Base-by-base conservation (phyloP, 2,329 filamentous ascomycete genomes). In the Zymoseptoria tritici region DNA sequence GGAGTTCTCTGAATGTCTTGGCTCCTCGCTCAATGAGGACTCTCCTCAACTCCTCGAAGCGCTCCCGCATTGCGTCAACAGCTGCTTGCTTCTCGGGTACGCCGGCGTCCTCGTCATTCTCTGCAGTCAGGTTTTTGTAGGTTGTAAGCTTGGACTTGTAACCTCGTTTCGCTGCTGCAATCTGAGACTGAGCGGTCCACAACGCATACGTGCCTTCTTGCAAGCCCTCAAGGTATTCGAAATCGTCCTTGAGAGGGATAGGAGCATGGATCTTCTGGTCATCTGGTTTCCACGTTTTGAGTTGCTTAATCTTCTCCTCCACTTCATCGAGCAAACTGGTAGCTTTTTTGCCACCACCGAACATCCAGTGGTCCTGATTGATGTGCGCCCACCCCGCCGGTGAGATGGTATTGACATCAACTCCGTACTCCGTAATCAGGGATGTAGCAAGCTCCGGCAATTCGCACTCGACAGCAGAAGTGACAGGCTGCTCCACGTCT, bases 1-100 rank as follows among this genome's bases (percentile, higher is more conserved):
- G 73, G 6, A 90, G 74, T 53, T 91, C 82, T 11, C 73, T 68
- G 69, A 89, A 91, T 0, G 81, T 81, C 72, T 90, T 91, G 2
- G 82, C 89, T 0, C 82, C 85, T 59, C 79, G 83, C 3, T 74
- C 72, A 1, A 86, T 50, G 20, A 93, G 74, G 1, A 72, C 66
- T 2, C 75, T 67, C 66, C 88, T 83, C 1, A 90, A 73, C 20
- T 75, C 68, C 64, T 85, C 76, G 46, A 87, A 81, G 1, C 82
- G 78, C 0, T 69, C 63, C 13, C 86, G 74, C 13, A 83, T 69
- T 7, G 78, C 73, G 9, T 78, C 63, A 19, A 90, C 79, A 0
- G 81, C 83, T 5, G 76, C 75, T 55, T 77, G 75, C 71, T 89
- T 90, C 70, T 84, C 80, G 2, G 72, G 59, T 0, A 75, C 57